Conservation (phyloP, 331 rosid genomes). For the Malus hybrid region DNA sequence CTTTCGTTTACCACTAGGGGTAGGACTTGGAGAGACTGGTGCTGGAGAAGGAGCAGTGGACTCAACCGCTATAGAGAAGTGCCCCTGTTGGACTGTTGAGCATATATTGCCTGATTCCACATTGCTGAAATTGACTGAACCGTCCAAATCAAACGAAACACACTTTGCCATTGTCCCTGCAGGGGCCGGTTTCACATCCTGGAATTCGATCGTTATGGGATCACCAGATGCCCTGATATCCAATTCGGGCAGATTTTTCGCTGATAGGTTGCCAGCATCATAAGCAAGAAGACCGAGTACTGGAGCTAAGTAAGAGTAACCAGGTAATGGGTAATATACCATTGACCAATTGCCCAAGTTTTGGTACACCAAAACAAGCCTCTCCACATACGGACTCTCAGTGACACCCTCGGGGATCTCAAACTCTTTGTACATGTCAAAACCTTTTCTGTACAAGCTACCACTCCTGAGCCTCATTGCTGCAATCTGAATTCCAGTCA, state of each 20-base stretch:
- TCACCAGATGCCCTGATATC: conserved; percentile 28
- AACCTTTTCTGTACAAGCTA: conserved; percentile 72
- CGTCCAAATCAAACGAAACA: conserved; percentile 53
- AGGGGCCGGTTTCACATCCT: conserved; percentile 36
- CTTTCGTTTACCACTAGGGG: conserved; percentile 18
- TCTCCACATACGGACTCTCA: conserved; percentile 48
- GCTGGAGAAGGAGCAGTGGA: conserved; percentile 42
- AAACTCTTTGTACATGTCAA: conserved; percentile 51
- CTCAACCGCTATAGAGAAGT: conserved; percentile 75
- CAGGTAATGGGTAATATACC: conserved; percentile 45
- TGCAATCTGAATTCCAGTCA: conserved; percentile 51
- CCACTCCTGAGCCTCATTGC: conserved; percentile 91
- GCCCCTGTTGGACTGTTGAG: conserved; percentile 57
- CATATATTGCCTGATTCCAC: conserved; percentile 45
- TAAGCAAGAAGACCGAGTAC: conserved; percentile 83
- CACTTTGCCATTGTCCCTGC: conserved; percentile 46
- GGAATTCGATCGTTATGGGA: conserved; percentile 54
- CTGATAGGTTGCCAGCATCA: conserved; percentile 49
- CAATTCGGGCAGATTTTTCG: conserved; percentile 39
- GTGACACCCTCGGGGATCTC: conserved; percentile 43
- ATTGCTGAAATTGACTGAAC: conserved; percentile 46
- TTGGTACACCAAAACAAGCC: conserved; percentile 86
- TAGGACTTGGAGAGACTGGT: conserved; percentile 27
- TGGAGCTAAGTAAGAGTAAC: conserved; percentile 62
- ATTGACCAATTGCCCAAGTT: conserved; percentile 58